These are phyloP conservation scores for Rhizoclosmatium globosum DNA, from an alignment of 192 early-diverging fungal genomes.

Conservation along the genomic window DNA sequence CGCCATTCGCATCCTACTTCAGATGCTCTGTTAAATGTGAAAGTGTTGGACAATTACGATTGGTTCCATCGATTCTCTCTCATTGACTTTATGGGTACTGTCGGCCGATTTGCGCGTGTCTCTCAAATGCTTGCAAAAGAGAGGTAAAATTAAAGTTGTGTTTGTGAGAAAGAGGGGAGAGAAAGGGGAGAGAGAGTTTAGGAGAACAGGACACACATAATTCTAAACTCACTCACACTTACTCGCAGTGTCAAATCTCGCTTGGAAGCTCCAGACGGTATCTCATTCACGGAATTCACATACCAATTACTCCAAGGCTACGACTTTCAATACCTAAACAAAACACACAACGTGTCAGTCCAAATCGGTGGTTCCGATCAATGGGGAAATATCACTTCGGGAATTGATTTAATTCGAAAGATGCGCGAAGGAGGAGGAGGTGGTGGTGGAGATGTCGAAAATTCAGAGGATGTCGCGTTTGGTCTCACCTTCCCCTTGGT, in stretches of 20 bases:
- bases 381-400: conserved; percentile 97
- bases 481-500: conserved; percentile 90
- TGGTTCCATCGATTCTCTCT: conserved; percentile 82
- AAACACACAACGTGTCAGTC: conserved; percentile 66
- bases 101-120: conserved; percentile 84
- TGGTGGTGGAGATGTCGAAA: neutral
- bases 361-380: conserved; percentile 96
- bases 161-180: neutral
- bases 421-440: conserved; percentile 40
- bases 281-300: conserved; percentile 96
- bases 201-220: too few relatives aligned
- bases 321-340: conserved; percentile 89
- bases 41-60: conserved; percentile 79
- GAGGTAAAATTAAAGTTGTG: conserved; percentile 54
- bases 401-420: conserved; percentile 88
- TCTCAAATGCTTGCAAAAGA: conserved; percentile 87
- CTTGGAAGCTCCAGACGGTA: conserved; percentile 80
- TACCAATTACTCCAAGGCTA: conserved; percentile 96
- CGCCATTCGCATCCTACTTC: neutral
- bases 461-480: conserved; percentile 59
- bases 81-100: conserved; percentile 76
- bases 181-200: neutral
- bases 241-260: conserved; percentile 79
- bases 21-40: conserved; percentile 14
- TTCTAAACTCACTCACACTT: too few relatives aligned